Conservation (phyloP, 2,329 filamentous ascomycete species). For the Aspergillus cejpii region DNA sequence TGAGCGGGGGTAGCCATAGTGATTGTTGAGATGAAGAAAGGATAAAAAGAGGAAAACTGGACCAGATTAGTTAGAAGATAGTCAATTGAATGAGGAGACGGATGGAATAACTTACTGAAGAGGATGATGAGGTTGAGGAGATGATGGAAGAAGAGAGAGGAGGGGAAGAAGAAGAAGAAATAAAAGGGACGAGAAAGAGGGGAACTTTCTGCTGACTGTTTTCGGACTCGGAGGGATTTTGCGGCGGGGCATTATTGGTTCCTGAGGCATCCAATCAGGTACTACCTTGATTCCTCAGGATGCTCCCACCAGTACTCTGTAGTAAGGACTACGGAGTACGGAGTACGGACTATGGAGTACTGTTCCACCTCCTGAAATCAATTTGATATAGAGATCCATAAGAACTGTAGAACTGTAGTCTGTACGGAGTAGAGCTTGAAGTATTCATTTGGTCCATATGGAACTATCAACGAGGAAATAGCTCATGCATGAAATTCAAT, state of each 20-base stretch:
- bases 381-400: too few species aligned
- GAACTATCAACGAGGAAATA: too few species aligned
- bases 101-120: conserved; percentile 7
- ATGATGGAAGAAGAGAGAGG: conserved; percentile 12
- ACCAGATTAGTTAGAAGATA: conserved; percentile 2
- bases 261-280: neutral
- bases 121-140: conserved; percentile 11
- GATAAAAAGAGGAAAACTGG: conserved; percentile 5
- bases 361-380: too few species aligned
- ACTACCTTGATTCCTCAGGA: too few species aligned
- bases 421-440: too few species aligned
- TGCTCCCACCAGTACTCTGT: neutral
- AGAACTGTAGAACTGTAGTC: too few species aligned
- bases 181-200: too few species aligned
- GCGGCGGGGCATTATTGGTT: neutral
- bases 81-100: conserved; percentile 3
- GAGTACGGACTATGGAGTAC: too few species aligned
- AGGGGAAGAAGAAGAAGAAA: neutral
- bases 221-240: neutral
- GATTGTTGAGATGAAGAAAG: conserved; percentile 15
- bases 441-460: too few species aligned
- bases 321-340: too few species aligned
- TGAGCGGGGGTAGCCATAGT: conserved; percentile 68
- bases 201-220: too few species aligned
- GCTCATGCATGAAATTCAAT: too few species aligned